Evolutionary conservation across 106 monocot species (phyloP).

Genomic region (Apostasia ramifera): DNA sequence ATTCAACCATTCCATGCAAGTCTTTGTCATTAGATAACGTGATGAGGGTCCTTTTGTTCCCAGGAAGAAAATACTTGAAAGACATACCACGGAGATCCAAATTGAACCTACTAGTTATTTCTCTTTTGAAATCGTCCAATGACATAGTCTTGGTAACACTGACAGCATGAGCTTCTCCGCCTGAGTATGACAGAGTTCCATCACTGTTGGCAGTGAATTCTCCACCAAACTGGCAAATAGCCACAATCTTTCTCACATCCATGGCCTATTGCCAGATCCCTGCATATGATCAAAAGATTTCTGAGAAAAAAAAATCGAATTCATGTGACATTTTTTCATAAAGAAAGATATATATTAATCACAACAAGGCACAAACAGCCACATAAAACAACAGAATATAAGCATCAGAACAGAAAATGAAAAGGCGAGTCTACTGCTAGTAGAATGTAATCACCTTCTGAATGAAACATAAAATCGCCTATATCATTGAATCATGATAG

Average conservation of each 20-base stretch:
- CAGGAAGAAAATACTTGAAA: conserved; percentile 81
- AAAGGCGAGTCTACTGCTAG: too few relatives aligned
- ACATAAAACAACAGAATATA: too few relatives aligned
- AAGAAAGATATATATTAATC: too few relatives aligned
- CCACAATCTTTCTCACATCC: neutral
- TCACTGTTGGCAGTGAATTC: conserved; percentile 46
- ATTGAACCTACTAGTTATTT: conserved; percentile 54
- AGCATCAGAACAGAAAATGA: too few relatives aligned
- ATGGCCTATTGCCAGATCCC: neutral
- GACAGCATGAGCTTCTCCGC: conserved; percentile 85
- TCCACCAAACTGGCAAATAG: conserved; percentile 74
- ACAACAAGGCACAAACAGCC: too few relatives aligned
- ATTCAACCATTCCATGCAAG: conserved; percentile 77
- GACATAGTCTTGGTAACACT: conserved; percentile 43
- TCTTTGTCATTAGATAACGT: conserved; percentile 78
- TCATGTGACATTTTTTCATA: too few relatives aligned
- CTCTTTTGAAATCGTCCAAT: conserved; percentile 57
- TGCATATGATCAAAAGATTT: neutral
- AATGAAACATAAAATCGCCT: too few relatives aligned
- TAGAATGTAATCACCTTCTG: too few relatives aligned
- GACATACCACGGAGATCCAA: conserved; percentile 45
- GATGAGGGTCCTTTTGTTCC: conserved; percentile 59
- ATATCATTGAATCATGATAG: too few relatives aligned
- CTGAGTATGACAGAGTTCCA: conserved; percentile 59
- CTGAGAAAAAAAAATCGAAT: too few relatives aligned